A percentile compares a stretch with the other conserved stretches of the same genome.
phyloP scores from a whole-genome alignment of 2,329 filamentous ascomycete genomes.

The Drechmeria coniospora region DNA sequence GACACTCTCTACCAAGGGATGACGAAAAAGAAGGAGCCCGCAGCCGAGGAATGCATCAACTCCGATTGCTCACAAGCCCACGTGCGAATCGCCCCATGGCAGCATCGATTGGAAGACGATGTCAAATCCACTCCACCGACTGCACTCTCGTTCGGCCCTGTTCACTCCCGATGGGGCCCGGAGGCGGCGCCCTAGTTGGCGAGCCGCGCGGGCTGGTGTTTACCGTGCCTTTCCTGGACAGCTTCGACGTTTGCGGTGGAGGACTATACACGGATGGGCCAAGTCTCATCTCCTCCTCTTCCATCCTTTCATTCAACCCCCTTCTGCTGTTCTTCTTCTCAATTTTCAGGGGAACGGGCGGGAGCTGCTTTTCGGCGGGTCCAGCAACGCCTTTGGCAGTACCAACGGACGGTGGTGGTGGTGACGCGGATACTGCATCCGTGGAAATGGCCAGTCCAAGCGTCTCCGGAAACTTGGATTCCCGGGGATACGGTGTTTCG shows the following conservation, averaged over 20 bases:
- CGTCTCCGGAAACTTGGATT: neutral
- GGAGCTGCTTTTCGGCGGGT: slow-evolving; percentile 9
- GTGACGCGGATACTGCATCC: no score
- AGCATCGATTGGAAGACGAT: no score
- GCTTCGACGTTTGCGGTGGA: slow-evolving; percentile 4
- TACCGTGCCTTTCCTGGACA: neutral
- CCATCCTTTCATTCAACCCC: neutral
- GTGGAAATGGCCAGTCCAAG: slow-evolving; percentile 2
- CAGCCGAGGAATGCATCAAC: no score
- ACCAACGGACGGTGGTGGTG: no score
- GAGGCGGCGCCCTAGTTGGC: neutral
- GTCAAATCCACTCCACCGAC: slow-evolving; percentile 8
- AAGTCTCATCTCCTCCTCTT: slow-evolving; percentile 22
- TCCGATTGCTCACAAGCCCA: no score
- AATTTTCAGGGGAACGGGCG: slow-evolving; percentile 17
- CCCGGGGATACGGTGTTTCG: no score
- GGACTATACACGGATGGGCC: slow-evolving; percentile 39
- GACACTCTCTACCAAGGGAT: no score
- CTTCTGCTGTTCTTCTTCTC: neutral
- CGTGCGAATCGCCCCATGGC: no score
- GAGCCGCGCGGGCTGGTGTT: neutral
- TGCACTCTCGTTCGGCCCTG: slow-evolving; percentile 2
- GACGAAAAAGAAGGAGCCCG: no score
- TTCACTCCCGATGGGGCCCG: neutral
- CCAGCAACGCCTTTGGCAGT: neutral